Percentiles rank a stretch among this genome's conserved stretches.
Evolutionary conservation across 768 basidiomycete genomes (phyloP).

Genomic region (Tylopilus felleus): DNA sequence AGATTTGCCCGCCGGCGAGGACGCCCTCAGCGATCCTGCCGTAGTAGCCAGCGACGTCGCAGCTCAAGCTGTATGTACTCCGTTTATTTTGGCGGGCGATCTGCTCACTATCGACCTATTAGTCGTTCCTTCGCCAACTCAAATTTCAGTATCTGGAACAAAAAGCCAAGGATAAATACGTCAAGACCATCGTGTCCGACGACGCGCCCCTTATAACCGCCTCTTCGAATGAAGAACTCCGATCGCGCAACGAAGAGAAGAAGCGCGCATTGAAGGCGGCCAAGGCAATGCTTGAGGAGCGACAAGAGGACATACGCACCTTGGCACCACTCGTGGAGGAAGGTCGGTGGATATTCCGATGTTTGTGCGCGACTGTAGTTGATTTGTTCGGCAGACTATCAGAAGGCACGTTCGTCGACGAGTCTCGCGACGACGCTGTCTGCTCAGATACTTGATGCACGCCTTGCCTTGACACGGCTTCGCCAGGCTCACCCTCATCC

Average conservation of each 20-base stretch:
- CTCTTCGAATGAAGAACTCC: conserved; percentile 71
- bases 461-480: conserved; percentile 74
- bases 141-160: conserved; percentile 91
- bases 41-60: conserved; percentile 57
- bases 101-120: conserved; percentile 3
- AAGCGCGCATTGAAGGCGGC: conserved; percentile 64
- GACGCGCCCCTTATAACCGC: conserved; percentile 78
- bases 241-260: conserved; percentile 60
- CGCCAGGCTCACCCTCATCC: conserved; percentile 79
- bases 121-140: conserved; percentile 75
- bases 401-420: conserved; percentile 49
- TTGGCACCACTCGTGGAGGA: conserved; percentile 68
- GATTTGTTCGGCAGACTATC: conserved; percentile 47
- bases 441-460: conserved; percentile 79
- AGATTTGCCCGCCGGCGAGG: conserved; percentile 24
- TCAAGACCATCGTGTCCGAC: conserved; percentile 82
- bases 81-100: background rate
- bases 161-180: conserved; percentile 86
- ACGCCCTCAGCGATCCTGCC: conserved; percentile 46
- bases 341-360: conserved; percentile 38
- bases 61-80: conserved; percentile 52
- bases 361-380: background rate
- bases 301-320: conserved; percentile 57
- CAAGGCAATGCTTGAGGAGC: conserved; percentile 61
- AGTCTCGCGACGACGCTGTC: conserved; percentile 57